A percentile compares a stretch with the other conserved stretches of the same genome.
phyloP scores from a whole-genome alignment of 768 basidiomycete genomes.

The Termitomyces sp. region DNA sequence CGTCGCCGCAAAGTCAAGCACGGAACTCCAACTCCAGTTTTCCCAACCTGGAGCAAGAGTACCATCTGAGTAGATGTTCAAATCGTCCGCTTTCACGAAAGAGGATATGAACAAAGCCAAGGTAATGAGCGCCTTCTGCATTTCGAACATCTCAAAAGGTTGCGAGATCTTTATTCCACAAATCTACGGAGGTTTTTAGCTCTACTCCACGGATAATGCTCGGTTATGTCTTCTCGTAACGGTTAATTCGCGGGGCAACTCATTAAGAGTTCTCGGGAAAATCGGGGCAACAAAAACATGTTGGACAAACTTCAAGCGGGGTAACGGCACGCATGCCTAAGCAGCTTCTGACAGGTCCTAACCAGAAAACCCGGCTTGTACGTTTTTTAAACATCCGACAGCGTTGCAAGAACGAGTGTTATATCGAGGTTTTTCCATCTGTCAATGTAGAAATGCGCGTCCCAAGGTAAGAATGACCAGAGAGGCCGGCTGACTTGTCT shows the following conservation, averaged over 20 bases:
- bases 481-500: background rate
- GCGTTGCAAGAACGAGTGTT: background rate
- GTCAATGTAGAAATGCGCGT: background rate
- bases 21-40: constrained; percentile 47
- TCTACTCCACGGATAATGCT: constrained; percentile 10
- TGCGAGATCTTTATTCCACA: background rate
- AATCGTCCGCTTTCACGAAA: constrained; percentile 26
- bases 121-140: constrained; percentile 9
- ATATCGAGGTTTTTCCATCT: background rate
- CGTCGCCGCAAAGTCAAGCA: constrained; percentile 38
- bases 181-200: background rate
- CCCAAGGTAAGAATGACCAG: background rate
- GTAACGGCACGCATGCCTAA: background rate
- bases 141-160: constrained; percentile 1
- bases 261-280: background rate
- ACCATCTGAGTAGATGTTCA: constrained; percentile 36
- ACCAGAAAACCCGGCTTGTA: background rate
- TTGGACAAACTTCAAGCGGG: background rate
- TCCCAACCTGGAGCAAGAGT: constrained; percentile 41
- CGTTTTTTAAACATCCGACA: background rate
- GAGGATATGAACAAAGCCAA: constrained; percentile 18
- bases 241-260: constrained; percentile 12
- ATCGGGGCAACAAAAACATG: background rate
- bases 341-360: background rate
- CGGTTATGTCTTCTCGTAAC: constrained; percentile 4